Conservation (phyloP, 148 eudicot species). For the Drosera capensis region DNA sequence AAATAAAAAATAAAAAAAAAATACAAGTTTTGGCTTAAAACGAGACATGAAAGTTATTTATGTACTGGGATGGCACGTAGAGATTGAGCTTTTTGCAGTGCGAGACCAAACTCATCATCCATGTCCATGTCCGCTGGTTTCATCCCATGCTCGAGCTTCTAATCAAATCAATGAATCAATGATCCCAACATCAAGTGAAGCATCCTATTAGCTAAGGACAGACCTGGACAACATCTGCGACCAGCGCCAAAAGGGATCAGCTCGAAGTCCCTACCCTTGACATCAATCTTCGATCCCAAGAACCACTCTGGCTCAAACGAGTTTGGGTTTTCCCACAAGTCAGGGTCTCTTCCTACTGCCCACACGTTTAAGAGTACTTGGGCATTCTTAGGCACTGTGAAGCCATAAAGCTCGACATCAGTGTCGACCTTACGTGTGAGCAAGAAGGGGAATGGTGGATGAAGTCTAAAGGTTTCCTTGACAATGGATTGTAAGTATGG, state of each 20-base stretch:
- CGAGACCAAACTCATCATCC: not conserved
- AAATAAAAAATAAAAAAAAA: no score
- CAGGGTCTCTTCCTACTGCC: not conserved
- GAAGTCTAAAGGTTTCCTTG: not conserved
- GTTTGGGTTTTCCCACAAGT: not conserved
- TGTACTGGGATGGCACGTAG: not conserved
- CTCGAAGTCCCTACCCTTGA: not conserved
- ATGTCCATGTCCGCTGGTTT: not conserved
- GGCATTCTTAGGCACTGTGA: not conserved
- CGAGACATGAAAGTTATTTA: no score
- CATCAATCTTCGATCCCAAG: not conserved
- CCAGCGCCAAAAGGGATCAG: not conserved
- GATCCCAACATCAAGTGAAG: not conserved
- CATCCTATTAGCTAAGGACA: not conserved
- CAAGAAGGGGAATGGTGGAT: not conserved
- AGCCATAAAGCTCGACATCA: not conserved
- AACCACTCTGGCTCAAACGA: not conserved
- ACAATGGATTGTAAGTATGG: conserved; percentile 1
- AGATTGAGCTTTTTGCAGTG: not conserved
- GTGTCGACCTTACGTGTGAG: not conserved
- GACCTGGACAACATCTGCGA: no score
- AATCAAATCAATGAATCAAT: not conserved
- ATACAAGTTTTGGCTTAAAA: no score
- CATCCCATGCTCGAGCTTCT: not conserved
- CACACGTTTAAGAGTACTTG: not conserved